A percentile compares a stretch with the other conserved stretches of the same genome.
Conservation (phyloP, 2,329 filamentous ascomycete species). For the Monilinia fructigena region DNA sequence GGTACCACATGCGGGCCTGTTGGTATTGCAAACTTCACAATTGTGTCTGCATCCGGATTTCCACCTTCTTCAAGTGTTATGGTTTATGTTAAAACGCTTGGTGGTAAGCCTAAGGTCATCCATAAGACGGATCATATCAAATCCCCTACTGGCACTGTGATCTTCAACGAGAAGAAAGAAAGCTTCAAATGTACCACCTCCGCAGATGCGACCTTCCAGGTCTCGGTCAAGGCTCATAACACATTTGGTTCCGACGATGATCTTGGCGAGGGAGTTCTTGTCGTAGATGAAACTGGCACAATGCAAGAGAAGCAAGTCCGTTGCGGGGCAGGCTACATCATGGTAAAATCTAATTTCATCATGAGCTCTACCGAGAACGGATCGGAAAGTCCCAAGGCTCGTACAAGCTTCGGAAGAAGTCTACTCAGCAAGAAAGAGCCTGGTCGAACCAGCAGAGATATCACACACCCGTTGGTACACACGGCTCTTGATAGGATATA, state of each 20-base stretch:
- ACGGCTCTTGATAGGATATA: background rate
- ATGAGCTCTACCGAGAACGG: conserved; percentile 46
- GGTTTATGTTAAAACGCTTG: conserved; percentile 66
- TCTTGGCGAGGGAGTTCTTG: conserved; percentile 83
- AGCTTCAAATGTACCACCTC: conserved; percentile 75
- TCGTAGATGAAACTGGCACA: conserved; percentile 76
- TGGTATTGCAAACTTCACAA: conserved; percentile 76
- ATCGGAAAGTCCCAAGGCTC: conserved; percentile 45
- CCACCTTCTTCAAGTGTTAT: conserved; percentile 76
- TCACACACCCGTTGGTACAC: conserved; percentile 41
- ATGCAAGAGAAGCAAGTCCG: conserved; percentile 70
- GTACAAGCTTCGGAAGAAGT: conserved; percentile 47
- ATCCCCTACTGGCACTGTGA: conserved; percentile 61
- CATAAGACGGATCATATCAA: conserved; percentile 94
- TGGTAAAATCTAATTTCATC: conserved; percentile 71
- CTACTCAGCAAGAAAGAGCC: conserved; percentile 53
- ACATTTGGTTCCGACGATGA: conserved; percentile 81
- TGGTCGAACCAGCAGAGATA: conserved; percentile 44
- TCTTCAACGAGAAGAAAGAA: conserved; percentile 64
- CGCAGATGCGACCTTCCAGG: conserved; percentile 80
- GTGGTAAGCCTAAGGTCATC: conserved; percentile 71
- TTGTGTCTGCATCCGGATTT: conserved; percentile 77
- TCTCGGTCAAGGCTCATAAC: conserved; percentile 81
- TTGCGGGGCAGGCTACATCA: conserved; percentile 70
- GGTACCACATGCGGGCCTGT: conserved; percentile 51